phyloP scores from a whole-genome alignment of 768 basidiomycete genomes.

The Amanita pallidorosea region DNA sequence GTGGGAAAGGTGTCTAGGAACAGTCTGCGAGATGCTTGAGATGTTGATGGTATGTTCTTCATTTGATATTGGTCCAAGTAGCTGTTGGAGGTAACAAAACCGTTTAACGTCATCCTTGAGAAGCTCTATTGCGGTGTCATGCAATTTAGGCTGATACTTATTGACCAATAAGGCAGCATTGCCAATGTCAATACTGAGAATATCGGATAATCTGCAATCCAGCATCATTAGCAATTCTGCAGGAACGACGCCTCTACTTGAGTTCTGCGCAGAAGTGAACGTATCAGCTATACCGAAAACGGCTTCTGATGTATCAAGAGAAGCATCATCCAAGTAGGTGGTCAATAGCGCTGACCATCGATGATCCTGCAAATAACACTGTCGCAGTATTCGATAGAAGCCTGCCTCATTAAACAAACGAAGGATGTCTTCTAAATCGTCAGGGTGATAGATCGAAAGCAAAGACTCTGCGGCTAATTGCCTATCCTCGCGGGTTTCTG shows the following conservation, averaged over 20 bases:
- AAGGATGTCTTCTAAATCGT: slow-evolving; percentile 58
- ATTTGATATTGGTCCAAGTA: slow-evolving; percentile 44
- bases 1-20: slow-evolving; percentile 41
- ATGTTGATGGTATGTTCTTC: slow-evolving; percentile 18
- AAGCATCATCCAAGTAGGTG: slow-evolving; percentile 68
- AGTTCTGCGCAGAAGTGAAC: slow-evolving; percentile 32
- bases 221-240: slow-evolving; percentile 44
- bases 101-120: slow-evolving; percentile 35
- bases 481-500: slow-evolving; percentile 80
- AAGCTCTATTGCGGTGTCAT: slow-evolving; percentile 46
- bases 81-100: slow-evolving; percentile 66
- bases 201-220: slow-evolving; percentile 46
- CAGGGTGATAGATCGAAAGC: slow-evolving; percentile 83
- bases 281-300: slow-evolving; percentile 59
- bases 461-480: slow-evolving; percentile 93
- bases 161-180: slow-evolving; percentile 70
- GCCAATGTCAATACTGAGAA: slow-evolving; percentile 50
- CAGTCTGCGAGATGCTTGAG: slow-evolving; percentile 21
- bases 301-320: slow-evolving; percentile 46
- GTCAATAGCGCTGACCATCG: slow-evolving; percentile 67
- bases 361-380: slow-evolving; percentile 65
- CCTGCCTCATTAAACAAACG: slow-evolving; percentile 69
- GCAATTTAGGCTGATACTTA: slow-evolving; percentile 52
- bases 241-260: slow-evolving; percentile 43
- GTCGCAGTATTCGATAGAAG: slow-evolving; percentile 85